Evolutionary conservation across 441 rosid species (phyloP).

Genomic region (Pelargonium myrrhifolium): DNA sequence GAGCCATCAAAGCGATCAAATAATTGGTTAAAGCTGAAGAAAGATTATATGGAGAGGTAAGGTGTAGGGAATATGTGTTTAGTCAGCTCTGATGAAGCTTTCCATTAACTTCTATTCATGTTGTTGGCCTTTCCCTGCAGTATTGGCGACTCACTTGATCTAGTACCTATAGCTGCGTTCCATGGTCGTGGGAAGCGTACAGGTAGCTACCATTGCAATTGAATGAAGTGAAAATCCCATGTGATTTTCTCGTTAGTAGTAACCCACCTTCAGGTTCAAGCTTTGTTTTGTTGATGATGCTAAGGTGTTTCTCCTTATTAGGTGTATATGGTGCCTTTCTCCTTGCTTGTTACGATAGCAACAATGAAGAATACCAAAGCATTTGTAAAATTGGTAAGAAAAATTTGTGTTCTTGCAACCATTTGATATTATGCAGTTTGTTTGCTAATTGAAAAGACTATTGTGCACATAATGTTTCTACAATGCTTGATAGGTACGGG

Average conservation of each 20-base stretch:
- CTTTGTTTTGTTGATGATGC: conserved; percentile 16
- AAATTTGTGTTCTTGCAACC: conserved; percentile 17
- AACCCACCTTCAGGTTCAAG: not conserved
- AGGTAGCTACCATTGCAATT: conserved; percentile 33
- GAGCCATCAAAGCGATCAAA: conserved; percentile 89
- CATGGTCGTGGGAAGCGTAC: conserved; percentile 93
- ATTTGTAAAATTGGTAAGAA: conserved; percentile 81
- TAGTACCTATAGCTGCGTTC: conserved; percentile 90
- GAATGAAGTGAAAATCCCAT: conserved; percentile 12
- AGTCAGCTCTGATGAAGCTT: not conserved
- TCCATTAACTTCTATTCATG: conserved; percentile 1
- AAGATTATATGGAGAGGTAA: conserved; percentile 88
- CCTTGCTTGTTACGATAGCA: conserved; percentile 76
- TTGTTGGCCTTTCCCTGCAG: conserved; percentile 32
- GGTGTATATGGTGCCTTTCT: conserved; percentile 92
- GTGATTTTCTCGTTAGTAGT: not conserved
- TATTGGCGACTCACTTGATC: conserved; percentile 89
- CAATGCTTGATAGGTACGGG: conserved; percentile 59
- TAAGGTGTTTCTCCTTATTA: conserved; percentile 26
- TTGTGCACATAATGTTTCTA: conserved; percentile 9
- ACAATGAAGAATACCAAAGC: conserved; percentile 77
- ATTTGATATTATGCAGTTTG: not conserved
- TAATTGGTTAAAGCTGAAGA: conserved; percentile 92
- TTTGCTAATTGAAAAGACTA: conserved; percentile 1
- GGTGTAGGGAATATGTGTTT: conserved; percentile 5